Percentiles rank a stretch among this genome's conserved stretches.
These are phyloP conservation scores for Larix kaempferi DNA, from an alignment of 75 land plant species.

Conservation along the genomic window DNA sequence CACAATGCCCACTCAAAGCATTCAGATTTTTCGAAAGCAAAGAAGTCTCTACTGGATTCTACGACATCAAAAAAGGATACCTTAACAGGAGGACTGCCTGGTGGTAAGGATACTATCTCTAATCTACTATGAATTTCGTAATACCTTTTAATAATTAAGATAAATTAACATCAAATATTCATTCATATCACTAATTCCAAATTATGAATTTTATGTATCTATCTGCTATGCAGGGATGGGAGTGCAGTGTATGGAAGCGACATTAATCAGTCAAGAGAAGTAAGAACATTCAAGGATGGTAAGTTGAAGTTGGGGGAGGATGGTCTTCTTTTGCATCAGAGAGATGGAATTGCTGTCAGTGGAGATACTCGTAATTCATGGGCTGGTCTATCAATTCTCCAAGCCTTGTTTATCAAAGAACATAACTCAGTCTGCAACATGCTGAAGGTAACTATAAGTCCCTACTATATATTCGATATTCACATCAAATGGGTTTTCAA, in stretches of 20 bases:
- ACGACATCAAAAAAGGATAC: slow-evolving; percentile 28
- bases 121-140: neutral
- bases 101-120: slow-evolving; percentile 35
- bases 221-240: slow-evolving; percentile 51
- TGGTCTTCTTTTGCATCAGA: slow-evolving; percentile 43
- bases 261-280: slow-evolving; percentile 16
- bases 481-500: no score
- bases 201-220: no score
- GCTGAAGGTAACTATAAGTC: slow-evolving; percentile 38
- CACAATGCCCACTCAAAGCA: neutral
- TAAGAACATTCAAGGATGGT: slow-evolving; percentile 60
- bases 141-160: no score
- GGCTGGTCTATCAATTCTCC: slow-evolving; percentile 57
- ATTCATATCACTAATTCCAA: no score
- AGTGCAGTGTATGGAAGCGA: slow-evolving; percentile 70
- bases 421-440: slow-evolving; percentile 67
- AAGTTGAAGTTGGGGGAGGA: slow-evolving; percentile 44
- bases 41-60: neutral
- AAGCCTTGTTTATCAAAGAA: slow-evolving; percentile 61
- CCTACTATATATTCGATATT: no score
- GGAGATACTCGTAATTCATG: slow-evolving; percentile 64
- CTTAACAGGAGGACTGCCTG: slow-evolving; percentile 58
- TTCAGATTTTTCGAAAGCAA: neutral
- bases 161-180: neutral
- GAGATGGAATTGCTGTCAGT: slow-evolving; percentile 43